phyloP scores from a whole-genome alignment of 345 rosid genomes.

The Kandelia obovata region DNA sequence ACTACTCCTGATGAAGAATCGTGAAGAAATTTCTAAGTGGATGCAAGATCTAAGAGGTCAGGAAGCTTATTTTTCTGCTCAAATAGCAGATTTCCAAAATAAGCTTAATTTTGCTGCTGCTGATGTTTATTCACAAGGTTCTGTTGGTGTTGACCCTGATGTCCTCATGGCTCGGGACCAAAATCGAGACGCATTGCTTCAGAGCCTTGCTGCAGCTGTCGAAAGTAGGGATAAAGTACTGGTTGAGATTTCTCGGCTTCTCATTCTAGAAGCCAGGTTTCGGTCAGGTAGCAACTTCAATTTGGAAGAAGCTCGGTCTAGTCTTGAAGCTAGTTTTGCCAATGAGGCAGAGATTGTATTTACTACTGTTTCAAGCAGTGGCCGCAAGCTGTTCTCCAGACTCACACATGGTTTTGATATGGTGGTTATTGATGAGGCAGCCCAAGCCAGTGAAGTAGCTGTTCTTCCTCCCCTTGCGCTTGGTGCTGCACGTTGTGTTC shows the following conservation, averaged over 20 bases:
- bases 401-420: conserved; percentile 98
- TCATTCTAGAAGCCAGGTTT: conserved; percentile 73
- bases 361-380: conserved; percentile 99
- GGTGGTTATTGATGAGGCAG: conserved; percentile 99
- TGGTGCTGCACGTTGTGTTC: conserved; percentile 96
- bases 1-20: conserved; percentile 69
- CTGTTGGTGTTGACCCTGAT: conserved; percentile 97
- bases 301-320: conserved; percentile 94
- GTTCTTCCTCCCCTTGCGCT: conserved; percentile 96
- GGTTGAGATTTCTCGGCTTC: conserved; percentile 97
- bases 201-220: conserved; percentile 90
- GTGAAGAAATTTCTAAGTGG: conserved; percentile 85
- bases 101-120: conserved; percentile 74
- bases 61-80: conserved; percentile 75
- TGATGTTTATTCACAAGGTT: conserved; percentile 83
- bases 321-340: conserved; percentile 97
- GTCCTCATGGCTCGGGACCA: conserved; percentile 86
- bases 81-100: conserved; percentile 70
- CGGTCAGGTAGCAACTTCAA: conserved; percentile 77
- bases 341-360: conserved; percentile 99
- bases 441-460: conserved; percentile 96
- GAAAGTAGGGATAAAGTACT: conserved; percentile 92
- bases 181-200: conserved; percentile 77
- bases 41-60: conserved; percentile 73
- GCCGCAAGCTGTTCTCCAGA: conserved; percentile 92